Evolutionary conservation across 164 flowering plant species (phyloP).

Genomic region (Nymphaea thermarum): DNA sequence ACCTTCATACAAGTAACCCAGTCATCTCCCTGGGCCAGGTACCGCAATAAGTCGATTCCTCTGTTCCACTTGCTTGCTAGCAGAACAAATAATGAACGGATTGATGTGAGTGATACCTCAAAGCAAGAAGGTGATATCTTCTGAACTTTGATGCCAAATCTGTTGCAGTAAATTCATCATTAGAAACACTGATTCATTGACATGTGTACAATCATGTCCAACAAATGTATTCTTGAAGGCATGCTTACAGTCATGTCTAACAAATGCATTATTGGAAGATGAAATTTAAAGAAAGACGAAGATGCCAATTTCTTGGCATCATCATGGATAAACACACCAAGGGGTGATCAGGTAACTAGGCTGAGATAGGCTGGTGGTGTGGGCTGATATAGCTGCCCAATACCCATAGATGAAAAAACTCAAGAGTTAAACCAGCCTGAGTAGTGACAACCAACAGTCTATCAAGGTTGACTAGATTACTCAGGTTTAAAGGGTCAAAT

Average conservation of each 20-base stretch:
- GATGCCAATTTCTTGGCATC: too few species aligned
- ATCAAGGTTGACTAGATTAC: too few species aligned
- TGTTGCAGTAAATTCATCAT: slow-evolving; percentile 17
- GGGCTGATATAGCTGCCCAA: too few species aligned
- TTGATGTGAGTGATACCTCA: slow-evolving; percentile 38
- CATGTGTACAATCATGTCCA: not conserved
- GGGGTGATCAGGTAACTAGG: too few species aligned
- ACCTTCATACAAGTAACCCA: slow-evolving; percentile 72
- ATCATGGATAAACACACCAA: too few species aligned
- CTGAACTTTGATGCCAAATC: slow-evolving; percentile 31
- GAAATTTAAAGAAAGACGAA: too few species aligned
- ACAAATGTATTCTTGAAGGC: not conserved
- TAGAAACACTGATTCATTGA: not conserved
- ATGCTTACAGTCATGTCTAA: not conserved
- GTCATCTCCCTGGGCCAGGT: slow-evolving; percentile 54
- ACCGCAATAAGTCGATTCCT: slow-evolving; percentile 17
- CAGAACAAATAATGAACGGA: slow-evolving; percentile 19
- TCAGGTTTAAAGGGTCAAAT: too few species aligned
- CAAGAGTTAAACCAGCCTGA: too few species aligned
- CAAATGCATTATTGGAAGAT: too few species aligned
- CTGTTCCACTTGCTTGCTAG: slow-evolving; percentile 44
- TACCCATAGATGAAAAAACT: too few species aligned
- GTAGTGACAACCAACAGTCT: too few species aligned
- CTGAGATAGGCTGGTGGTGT: too few species aligned
- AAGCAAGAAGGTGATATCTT: slow-evolving; percentile 35